phyloP scores from a whole-genome alignment of 1,284 basidiomycete species.

The Nidula niveotomentosa region DNA sequence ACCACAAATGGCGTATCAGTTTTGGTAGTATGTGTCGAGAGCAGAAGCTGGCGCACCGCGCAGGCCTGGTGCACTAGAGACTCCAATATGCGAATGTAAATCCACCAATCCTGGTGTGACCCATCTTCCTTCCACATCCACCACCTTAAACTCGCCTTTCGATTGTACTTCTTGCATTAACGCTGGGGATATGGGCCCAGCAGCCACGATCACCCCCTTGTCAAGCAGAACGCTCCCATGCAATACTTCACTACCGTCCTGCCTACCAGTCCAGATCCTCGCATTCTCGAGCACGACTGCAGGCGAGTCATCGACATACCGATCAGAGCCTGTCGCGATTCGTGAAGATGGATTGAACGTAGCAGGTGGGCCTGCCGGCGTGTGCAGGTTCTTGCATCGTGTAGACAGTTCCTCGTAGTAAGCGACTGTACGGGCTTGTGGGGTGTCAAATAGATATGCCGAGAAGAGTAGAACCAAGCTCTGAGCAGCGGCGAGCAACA shows the following conservation, averaged over 20 bases:
- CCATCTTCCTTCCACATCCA: conserved; percentile 47
- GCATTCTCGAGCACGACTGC: conserved; percentile 71
- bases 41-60: conserved; percentile 22
- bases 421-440: too few species aligned
- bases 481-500: too few species aligned
- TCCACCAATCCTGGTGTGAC: conserved; percentile 58
- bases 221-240: conserved; percentile 56
- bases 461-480: too few species aligned
- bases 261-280: conserved; percentile 78
- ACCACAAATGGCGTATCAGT: neutral
- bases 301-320: conserved; percentile 60
- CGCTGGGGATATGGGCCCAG: conserved; percentile 34
- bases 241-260: conserved; percentile 60
- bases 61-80: conserved; percentile 47
- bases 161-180: conserved; percentile 1
- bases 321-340: conserved; percentile 47
- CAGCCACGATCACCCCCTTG: conserved; percentile 48
- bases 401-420: neutral
- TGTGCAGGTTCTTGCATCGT: conserved; percentile 13
- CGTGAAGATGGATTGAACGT: conserved; percentile 16
- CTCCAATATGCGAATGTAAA: conserved; percentile 70
- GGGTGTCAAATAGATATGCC: too few species aligned
- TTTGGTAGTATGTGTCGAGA: neutral
- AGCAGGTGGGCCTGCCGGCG: conserved; percentile 21
- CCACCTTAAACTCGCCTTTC: conserved; percentile 23